Base-by-base conservation (phyloP, 148 eudicot genomes). In the Agrostemma githago region DNA sequence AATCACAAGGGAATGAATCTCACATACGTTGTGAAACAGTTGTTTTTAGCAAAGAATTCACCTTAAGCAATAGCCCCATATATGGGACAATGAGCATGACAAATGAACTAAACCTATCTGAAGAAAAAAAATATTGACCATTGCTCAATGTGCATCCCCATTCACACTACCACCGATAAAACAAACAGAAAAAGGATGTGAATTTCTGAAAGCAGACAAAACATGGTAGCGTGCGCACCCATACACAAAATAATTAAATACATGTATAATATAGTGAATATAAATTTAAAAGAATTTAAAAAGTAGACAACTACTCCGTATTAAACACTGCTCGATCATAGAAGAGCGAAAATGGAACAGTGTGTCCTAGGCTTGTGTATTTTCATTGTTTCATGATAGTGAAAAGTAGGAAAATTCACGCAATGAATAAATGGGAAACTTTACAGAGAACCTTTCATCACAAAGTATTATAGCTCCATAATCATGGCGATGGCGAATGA, bases 401-500 rank as follows among this genome's bases (percentile, higher is more conserved):
- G 41, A 44, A 40, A 69, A 48, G 46, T 19, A 71, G 15, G 57
- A 70, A 43, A 9, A 59, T 14, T 19, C 17, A 3, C 1, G 20
- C 5, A 60, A 51, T 38, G 20, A 37, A 43, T 40, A 57, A 3
- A 51, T 43, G 72, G 61, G 5, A 8, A 51, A 41, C 41, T 61
- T 61, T 19, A 14, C 14, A 34, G 43, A n/a, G 20, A 74, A 94
- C 99, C 99, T 95, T 86, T 95, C 97, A 88, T 95, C 99, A 77
- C 99, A 95, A 73, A 95, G 85, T 21, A 95, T 86, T 70, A 92
- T 90, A 72, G 99, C 99, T 77, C 99, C 99, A 79, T 88, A 90
- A 83, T 95, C 99, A 86, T 95, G 88, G 46, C 88, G 92, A 83
- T 95, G 99, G 70, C 99, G 99, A 79, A 95, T 95, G 79, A 95